These are phyloP conservation scores for Veloboletus limbatus DNA, from an alignment of 1,284 basidiomycete genomes.

Conservation along the genomic window DNA sequence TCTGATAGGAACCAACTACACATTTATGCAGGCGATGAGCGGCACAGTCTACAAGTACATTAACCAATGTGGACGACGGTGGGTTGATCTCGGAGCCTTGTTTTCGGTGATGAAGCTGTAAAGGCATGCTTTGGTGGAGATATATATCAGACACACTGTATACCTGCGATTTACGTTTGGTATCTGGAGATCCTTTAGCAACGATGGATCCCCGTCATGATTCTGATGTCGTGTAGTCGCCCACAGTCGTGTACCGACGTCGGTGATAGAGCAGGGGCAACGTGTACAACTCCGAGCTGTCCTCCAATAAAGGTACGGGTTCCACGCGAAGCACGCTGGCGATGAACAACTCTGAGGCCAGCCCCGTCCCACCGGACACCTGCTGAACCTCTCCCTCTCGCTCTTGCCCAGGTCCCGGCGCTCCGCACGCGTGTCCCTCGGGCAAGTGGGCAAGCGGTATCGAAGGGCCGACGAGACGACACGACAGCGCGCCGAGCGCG, in stretches of 20 bases:
- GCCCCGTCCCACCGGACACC: constrained; percentile 13
- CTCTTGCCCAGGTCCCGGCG: background rate
- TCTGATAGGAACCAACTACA: constrained; percentile 47
- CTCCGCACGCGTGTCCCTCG: constrained; percentile 27
- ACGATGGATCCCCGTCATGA: constrained; percentile 2
- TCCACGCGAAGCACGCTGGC: constrained; percentile 48
- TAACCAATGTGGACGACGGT: constrained; percentile 79
- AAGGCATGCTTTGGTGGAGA: background rate
- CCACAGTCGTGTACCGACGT: constrained; percentile 42
- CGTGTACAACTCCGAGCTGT: constrained; percentile 21
- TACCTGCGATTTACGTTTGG: constrained; percentile 4
- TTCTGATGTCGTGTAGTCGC: background rate
- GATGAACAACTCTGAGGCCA: constrained; percentile 44
- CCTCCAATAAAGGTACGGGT: constrained; percentile 13
- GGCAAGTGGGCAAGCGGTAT: constrained; percentile 40
- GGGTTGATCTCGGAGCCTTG: constrained; percentile 69
- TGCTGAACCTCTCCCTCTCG: constrained; percentile 11
- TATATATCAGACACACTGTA: constrained; percentile 12
- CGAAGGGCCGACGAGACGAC: constrained; percentile 42
- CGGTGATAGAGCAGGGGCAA: constrained; percentile 48
- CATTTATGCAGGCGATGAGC: constrained; percentile 52
- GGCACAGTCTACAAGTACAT: constrained; percentile 74
- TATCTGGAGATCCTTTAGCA: no score
- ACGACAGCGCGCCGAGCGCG: constrained; percentile 59
- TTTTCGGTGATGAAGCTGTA: constrained; percentile 75